Evolutionary conservation across 148 eudicot genomes (phyloP).

Genomic region (Gaultheria prostrata): DNA sequence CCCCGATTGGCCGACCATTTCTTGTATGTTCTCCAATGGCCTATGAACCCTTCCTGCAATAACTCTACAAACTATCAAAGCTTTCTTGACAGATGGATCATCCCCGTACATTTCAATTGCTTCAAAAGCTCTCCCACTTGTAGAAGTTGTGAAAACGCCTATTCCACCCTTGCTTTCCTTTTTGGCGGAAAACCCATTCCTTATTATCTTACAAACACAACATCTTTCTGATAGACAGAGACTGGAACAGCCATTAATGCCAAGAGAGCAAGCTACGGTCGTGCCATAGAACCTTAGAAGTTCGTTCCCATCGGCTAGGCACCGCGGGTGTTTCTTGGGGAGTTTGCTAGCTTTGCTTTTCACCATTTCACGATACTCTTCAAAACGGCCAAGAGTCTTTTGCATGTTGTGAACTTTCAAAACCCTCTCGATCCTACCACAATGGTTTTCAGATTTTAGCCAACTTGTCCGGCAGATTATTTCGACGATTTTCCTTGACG

Average conservation of each 20-base stretch:
- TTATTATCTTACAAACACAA: constrained; percentile 75
- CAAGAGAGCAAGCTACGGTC: constrained; percentile 66
- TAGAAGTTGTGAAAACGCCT: constrained; percentile 91
- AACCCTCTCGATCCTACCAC: constrained; percentile 72
- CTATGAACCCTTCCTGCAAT: constrained; percentile 95
- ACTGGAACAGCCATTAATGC: constrained; percentile 62
- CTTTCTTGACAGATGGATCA: constrained; percentile 49
- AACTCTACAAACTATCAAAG: constrained; percentile 91
- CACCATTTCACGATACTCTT: constrained; percentile 81
- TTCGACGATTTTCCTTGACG: constrained; percentile 89
- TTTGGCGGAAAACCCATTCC: constrained; percentile 70
- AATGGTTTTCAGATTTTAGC: constrained; percentile 70
- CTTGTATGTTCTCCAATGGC: constrained; percentile 86
- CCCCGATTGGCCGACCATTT: constrained; percentile 75
- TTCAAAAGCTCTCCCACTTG: constrained; percentile 89
- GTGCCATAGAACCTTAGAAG: constrained; percentile 87
- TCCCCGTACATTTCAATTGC: constrained; percentile 42
- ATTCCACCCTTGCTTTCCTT: constrained; percentile 57
- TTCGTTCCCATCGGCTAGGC: constrained; percentile 92
- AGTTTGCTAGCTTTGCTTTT: constrained; percentile 85
- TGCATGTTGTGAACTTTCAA: constrained; percentile 93
- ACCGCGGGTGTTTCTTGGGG: constrained; percentile 88
- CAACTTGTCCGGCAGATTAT: constrained; percentile 88
- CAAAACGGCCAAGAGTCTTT: constrained; percentile 81
- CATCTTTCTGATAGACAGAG: constrained; percentile 78